A percentile compares a stretch with the other conserved stretches of the same genome.
phyloP scores from a whole-genome alignment of 805 yeast species.

The Grigorovia humatica region DNA sequence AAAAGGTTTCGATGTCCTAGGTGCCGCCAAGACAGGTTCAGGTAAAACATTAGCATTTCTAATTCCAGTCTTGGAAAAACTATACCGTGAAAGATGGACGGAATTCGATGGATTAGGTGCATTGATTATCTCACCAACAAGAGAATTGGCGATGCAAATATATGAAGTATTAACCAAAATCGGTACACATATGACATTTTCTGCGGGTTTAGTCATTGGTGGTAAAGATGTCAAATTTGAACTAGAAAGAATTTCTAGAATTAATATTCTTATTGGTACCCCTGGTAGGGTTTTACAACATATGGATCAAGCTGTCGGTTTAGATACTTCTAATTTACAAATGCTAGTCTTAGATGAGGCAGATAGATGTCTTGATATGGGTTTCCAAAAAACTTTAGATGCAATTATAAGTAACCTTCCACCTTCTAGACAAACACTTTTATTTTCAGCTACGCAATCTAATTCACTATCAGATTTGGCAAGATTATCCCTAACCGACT shows the following conservation, averaged over 20 bases:
- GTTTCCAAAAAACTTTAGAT: slow-evolving; percentile 75
- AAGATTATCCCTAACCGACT: slow-evolving; percentile 40
- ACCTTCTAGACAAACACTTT: slow-evolving; percentile 67
- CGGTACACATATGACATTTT: slow-evolving; percentile 62
- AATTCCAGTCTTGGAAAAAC: slow-evolving; percentile 65
- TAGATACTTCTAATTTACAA: slow-evolving; percentile 66
- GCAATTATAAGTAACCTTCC: slow-evolving; percentile 72
- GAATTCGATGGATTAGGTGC: slow-evolving; percentile 86
- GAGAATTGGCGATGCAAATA: slow-evolving; percentile 85
- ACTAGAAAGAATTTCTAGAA: slow-evolving; percentile 63
- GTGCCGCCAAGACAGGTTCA: slow-evolving; percentile 77
- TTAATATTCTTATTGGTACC: slow-evolving; percentile 80
- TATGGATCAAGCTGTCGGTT: slow-evolving; percentile 77
- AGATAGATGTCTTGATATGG: slow-evolving; percentile 88
- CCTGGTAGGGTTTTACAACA: slow-evolving; percentile 89
- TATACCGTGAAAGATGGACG: slow-evolving; percentile 63
- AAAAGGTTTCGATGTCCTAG: slow-evolving; percentile 70
- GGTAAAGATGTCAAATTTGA: slow-evolving; percentile 83
- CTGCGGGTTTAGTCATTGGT: slow-evolving; percentile 89
- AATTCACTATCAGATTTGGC: slow-evolving; percentile 77
- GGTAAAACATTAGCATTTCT: slow-evolving; percentile 86
- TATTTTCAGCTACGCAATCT: slow-evolving; percentile 85
- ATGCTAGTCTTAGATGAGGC: slow-evolving; percentile 83
- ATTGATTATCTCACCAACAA: slow-evolving; percentile 78
- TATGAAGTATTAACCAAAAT: slow-evolving; percentile 79